A percentile compares a stretch with the other conserved stretches of the same genome.
Conservation (phyloP, 176 grass and related monocot species). For the Secale cereale region DNA sequence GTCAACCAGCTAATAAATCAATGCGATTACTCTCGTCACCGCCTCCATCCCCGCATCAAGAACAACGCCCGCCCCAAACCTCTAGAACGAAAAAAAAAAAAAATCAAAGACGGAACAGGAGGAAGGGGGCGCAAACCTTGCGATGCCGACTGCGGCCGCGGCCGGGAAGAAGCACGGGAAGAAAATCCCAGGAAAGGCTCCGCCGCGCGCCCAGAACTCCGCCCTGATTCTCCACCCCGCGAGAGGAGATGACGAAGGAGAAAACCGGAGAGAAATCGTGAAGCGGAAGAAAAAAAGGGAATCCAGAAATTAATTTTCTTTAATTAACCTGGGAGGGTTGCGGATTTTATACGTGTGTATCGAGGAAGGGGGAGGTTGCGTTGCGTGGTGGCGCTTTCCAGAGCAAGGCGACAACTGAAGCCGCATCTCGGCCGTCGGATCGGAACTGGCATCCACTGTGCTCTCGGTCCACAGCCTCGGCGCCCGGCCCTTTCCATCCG, state of each 20-base stretch:
- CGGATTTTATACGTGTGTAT: constrained; percentile 19
- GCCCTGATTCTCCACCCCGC: not conserved
- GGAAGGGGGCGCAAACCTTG: constrained; percentile 25
- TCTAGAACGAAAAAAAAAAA: not conserved
- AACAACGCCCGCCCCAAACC: not conserved
- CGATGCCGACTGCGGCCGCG: not conserved
- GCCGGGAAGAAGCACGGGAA: not conserved
- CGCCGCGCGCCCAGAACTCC: not conserved
- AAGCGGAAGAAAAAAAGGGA: constrained; percentile 13
- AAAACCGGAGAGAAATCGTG: constrained; percentile 21
- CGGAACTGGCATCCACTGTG: not conserved
- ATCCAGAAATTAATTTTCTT: not conserved
- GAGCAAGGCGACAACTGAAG: constrained; percentile 1
- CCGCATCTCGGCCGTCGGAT: constrained; percentile 27
- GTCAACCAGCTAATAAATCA: not conserved
- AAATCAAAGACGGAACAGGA: not conserved
- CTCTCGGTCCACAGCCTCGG: not conserved
- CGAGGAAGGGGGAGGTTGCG: not conserved
- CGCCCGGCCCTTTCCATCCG: not conserved
- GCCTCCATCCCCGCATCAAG: not conserved
- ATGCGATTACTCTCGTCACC: not conserved
- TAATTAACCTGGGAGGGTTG: not conserved
- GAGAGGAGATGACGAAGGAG: constrained; percentile 22
- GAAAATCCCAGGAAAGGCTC: not conserved
- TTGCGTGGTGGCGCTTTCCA: constrained; percentile 2